Percentiles rank a stretch among this genome's conserved stretches.
phyloP scores from a whole-genome alignment of 805 yeast genomes.

The Lachancea fermentati region DNA sequence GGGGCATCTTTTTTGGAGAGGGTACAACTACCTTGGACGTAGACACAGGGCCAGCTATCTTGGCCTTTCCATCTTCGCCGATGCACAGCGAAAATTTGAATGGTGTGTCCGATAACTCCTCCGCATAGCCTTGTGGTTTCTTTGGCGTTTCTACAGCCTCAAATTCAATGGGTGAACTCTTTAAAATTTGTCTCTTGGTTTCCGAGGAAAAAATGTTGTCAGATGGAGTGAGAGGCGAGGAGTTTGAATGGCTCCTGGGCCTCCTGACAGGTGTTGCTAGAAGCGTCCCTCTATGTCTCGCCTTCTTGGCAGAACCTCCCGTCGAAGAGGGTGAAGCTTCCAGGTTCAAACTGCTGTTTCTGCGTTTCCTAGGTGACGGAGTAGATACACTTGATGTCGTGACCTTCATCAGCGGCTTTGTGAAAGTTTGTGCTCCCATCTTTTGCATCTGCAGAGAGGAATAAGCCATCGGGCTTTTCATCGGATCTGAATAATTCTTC shows the following conservation, averaged over 20 bases:
- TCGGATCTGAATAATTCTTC: conserved; percentile 31
- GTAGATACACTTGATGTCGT: conserved; percentile 22
- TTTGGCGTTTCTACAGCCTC: conserved; percentile 7
- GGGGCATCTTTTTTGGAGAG: conserved; percentile 1
- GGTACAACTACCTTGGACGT: neutral
- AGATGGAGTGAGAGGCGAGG: conserved; percentile 18
- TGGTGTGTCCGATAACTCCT: neutral
- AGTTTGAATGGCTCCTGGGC: conserved; percentile 5
- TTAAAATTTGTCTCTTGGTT: conserved; percentile 11
- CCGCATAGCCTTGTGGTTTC: neutral
- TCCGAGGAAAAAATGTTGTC: conserved; percentile 20
- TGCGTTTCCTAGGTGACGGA: conserved; percentile 18
- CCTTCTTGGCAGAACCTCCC: conserved; percentile 15
- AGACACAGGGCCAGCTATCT: conserved; percentile 16
- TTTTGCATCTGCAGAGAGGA: conserved; percentile 31
- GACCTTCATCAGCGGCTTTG: conserved; percentile 33
- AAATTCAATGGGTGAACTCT: conserved; percentile 14
- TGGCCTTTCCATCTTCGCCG: conserved; percentile 32
- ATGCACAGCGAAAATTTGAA: conserved; percentile 26
- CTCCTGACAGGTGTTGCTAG: conserved; percentile 23
- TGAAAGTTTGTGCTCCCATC: conserved; percentile 22
- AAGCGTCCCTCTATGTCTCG: conserved; percentile 27
- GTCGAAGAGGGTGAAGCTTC: conserved; percentile 6
- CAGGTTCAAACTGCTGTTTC: conserved; percentile 4
- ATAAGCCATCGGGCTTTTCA: conserved; percentile 34